Evolutionary conservation across 192 early-diverging fungal species (phyloP), one percentile per base, ranked within the genome.

Genomic region (Phycomyces blakesleeanus): DNA sequence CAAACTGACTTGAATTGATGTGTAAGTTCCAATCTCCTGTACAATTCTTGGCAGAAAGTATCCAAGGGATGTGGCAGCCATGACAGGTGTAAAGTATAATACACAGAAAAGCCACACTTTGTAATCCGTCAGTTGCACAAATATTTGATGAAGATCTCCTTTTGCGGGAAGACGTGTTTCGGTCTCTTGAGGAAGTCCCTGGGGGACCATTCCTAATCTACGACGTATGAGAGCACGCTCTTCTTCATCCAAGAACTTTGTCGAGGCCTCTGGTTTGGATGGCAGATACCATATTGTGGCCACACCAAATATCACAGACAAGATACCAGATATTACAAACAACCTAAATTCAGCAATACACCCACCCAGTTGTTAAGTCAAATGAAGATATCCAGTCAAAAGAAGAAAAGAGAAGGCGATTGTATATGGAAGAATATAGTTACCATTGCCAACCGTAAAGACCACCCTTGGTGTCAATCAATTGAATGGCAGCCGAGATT

Each of bases 11-110:
- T 72, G 54, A 22, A 72, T 66, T 4, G 70, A 72, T 15, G 51
- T 66, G 40, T 59, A 72, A 10, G 64, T 53, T 50, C 70, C 64
- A 0, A 72, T 66, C 49, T 72, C 40, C 11, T 66, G 64, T 6
- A 72, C 70, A 16, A 72, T 72, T 26, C 66, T 72, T 18, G 70
- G 70, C 10, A 72, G 16, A 58, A 72, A 72, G 52, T 72, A 72
- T n/a, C 70, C 70, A 11, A 72, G 40, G 1, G 70, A 72, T 1
- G 70, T 72, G 6, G 70, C 70, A 21, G 70, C 70, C 70, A 72
- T 72, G 11, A 72, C 70, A 3, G 70, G 70, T 34, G 70, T 66
- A 55, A 72, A 65, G 26, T 72, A 72, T 1, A 72, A 50, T 0
- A 72, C 50, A 44, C 64, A 66, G 49, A 72, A 72, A 8, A 72